These are phyloP conservation scores for Castanea crenata DNA, from an alignment of 306 rosid genomes.

Conservation along the genomic window DNA sequence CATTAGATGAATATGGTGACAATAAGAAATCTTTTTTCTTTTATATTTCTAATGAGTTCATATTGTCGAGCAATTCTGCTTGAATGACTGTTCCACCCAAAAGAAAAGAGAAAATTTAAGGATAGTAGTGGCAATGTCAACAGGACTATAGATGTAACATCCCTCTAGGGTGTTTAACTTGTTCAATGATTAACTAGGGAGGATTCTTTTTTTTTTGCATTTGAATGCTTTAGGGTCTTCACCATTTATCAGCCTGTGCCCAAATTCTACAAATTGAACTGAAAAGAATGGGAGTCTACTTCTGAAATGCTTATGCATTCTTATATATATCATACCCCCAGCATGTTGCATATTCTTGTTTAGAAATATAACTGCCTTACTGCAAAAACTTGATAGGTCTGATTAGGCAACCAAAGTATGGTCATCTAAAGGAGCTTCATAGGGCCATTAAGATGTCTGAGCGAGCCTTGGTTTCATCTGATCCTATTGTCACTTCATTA, in stretches of 20 bases:
- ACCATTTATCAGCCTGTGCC: not conserved
- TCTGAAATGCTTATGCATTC: constrained; percentile 12
- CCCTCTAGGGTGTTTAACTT: not conserved
- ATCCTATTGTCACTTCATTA: constrained; percentile 76
- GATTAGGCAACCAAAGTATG: constrained; percentile 93
- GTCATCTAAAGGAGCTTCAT: constrained; percentile 97
- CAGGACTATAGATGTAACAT: not conserved
- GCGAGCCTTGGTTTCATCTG: constrained; percentile 75
- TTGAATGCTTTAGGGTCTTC: not conserved
- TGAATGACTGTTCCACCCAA: not conserved
- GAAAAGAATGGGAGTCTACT: not conserved
- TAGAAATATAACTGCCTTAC: constrained; percentile 14
- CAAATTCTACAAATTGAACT: not conserved
- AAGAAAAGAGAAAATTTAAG: not conserved
- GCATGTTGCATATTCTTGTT: not conserved
- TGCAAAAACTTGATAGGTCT: constrained; percentile 54
- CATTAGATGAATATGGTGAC: constrained; percentile 97
- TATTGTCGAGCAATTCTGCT: not conserved
- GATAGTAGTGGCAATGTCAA: not conserved
- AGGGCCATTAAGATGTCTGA: constrained; percentile 80
- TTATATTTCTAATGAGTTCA: not conserved
- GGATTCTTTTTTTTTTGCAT: constrained; percentile 4
- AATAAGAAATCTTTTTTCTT: constrained; percentile 15
- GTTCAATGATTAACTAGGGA: not conserved
- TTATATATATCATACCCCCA: not conserved